phyloP scores from a whole-genome alignment of 495 filamentous ascomycete species.

The Aspergillus nanangensis region DNA sequence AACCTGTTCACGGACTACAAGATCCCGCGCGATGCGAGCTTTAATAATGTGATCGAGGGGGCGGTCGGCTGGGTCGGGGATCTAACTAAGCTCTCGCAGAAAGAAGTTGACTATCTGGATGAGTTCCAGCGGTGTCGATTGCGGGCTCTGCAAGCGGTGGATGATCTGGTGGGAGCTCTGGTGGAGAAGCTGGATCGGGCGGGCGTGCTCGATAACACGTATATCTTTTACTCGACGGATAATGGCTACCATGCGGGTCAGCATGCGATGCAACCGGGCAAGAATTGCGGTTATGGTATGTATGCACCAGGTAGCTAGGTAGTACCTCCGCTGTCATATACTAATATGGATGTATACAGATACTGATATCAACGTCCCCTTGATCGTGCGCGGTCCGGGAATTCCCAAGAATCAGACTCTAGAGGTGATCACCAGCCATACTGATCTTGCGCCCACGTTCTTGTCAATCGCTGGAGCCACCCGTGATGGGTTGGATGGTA shows the following conservation, averaged over 20 bases:
- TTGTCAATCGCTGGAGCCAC: slow-evolving; percentile 38
- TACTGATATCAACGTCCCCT: slow-evolving; percentile 65
- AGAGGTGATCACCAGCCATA: slow-evolving; percentile 58
- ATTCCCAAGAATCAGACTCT: slow-evolving; percentile 39
- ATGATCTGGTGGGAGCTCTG: slow-evolving; percentile 59
- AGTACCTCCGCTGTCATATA: slow-evolving; percentile 13
- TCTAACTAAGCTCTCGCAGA: slow-evolving; percentile 41
- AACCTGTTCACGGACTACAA: slow-evolving; percentile 23
- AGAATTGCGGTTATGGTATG: slow-evolving; percentile 63
- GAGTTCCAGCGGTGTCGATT: slow-evolving; percentile 58
- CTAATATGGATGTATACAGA: slow-evolving; percentile 24
- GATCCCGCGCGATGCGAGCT: slow-evolving; percentile 25
- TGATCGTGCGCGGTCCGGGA: slow-evolving; percentile 55
- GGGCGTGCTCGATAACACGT: slow-evolving; percentile 60
- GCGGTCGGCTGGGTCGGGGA: slow-evolving; percentile 56
- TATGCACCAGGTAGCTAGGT: too few species aligned
- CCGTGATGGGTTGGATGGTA: slow-evolving; percentile 48
- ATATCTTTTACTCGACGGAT: slow-evolving; percentile 62
- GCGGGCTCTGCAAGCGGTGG: slow-evolving; percentile 58
- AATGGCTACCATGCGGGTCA: slow-evolving; percentile 69
- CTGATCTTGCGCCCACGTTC: slow-evolving; percentile 63
- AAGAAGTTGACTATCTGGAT: slow-evolving; percentile 58
- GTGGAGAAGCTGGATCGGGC: slow-evolving; percentile 43
- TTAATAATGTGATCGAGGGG: slow-evolving; percentile 36
- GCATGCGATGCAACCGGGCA: slow-evolving; percentile 64